These are phyloP conservation scores for Cocos nucifera DNA, from an alignment of 176 grass and related monocot genomes.

Conservation along the genomic window DNA sequence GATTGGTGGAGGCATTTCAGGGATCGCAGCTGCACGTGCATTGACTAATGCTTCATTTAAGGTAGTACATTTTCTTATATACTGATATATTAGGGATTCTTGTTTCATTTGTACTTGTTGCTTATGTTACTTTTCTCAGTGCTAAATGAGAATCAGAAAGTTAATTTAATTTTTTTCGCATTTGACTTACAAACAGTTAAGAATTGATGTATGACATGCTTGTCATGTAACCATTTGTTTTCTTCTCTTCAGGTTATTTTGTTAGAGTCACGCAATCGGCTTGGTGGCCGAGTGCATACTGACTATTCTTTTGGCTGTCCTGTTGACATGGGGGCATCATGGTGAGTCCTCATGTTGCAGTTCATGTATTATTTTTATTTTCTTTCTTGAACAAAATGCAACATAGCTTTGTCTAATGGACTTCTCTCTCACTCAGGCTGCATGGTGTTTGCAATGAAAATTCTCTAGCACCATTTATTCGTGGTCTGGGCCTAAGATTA, in stretches of 20 bases:
- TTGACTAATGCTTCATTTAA: slow-evolving; percentile 84
- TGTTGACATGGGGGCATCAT: slow-evolving; percentile 98
- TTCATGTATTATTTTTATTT: slow-evolving; percentile 7
- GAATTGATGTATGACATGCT: neutral
- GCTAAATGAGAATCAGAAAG: too few relatives aligned
- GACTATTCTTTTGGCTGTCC: slow-evolving; percentile 98
- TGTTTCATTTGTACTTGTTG: too few relatives aligned
- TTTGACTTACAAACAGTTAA: too few relatives aligned
- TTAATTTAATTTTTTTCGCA: too few relatives aligned
- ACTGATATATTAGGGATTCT: too few relatives aligned
- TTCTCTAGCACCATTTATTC: slow-evolving; percentile 90
- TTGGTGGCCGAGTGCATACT: slow-evolving; percentile 87
- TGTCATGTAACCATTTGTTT: neutral
- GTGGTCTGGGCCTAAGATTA: slow-evolving; percentile 76
- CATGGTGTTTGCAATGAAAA: slow-evolving; percentile 98
- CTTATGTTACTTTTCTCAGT: too few relatives aligned
- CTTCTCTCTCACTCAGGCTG: slow-evolving; percentile 60
- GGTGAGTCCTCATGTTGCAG: slow-evolving; percentile 38
- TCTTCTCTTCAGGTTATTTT: slow-evolving; percentile 46
- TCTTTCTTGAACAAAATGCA: slow-evolving; percentile 14
- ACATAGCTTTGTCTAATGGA: slow-evolving; percentile 13
- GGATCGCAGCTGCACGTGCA: slow-evolving; percentile 70
- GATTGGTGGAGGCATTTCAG: slow-evolving; percentile 94
- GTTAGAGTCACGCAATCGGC: slow-evolving; percentile 72
- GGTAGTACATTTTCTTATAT: slow-evolving; percentile 20